phyloP scores from a whole-genome alignment of 1,139 yeast species.

The Yamadazyma mexicana region DNA sequence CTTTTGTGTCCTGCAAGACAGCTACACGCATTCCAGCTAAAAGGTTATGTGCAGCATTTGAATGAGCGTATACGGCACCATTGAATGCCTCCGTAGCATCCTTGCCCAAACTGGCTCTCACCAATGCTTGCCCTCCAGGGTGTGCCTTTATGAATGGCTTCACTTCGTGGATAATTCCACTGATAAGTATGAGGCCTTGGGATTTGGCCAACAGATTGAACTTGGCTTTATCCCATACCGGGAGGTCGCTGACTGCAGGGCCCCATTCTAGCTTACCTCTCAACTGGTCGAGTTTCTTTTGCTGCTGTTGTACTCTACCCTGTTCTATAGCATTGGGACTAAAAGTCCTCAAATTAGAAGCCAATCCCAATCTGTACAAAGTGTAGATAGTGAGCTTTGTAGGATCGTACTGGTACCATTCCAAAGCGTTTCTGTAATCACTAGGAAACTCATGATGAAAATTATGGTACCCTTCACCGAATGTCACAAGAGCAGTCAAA shows the following conservation, averaged over 20 bases:
- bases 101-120: slow-evolving; percentile 84
- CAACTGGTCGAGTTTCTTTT: slow-evolving; percentile 86
- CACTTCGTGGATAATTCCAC: slow-evolving; percentile 94
- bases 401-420: slow-evolving; percentile 98
- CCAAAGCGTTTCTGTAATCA: slow-evolving; percentile 95
- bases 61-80: slow-evolving; percentile 96
- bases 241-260: slow-evolving; percentile 74
- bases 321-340: slow-evolving; percentile 96
- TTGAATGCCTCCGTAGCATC: slow-evolving; percentile 96
- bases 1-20: slow-evolving; percentile 69
- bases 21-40: slow-evolving; percentile 96
- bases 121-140: slow-evolving; percentile 94
- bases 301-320: slow-evolving; percentile 92
- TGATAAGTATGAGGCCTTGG: slow-evolving; percentile 69
- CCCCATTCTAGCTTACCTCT: slow-evolving; percentile 89
- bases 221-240: slow-evolving; percentile 86
- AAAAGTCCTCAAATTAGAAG: slow-evolving; percentile 87
- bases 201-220: slow-evolving; percentile 65
- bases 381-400: slow-evolving; percentile 78
- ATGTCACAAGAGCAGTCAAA: slow-evolving; percentile 88
- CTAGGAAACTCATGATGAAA: slow-evolving; percentile 99
- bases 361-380: slow-evolving; percentile 75
- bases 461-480: slow-evolving; percentile 98
- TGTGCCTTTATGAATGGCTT: slow-evolving; percentile 82
- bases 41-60: slow-evolving; percentile 95